These are phyloP conservation scores for Eucalyptus tenuipes DNA, from an alignment of 345 rosid species.

Conservation along the genomic window DNA sequence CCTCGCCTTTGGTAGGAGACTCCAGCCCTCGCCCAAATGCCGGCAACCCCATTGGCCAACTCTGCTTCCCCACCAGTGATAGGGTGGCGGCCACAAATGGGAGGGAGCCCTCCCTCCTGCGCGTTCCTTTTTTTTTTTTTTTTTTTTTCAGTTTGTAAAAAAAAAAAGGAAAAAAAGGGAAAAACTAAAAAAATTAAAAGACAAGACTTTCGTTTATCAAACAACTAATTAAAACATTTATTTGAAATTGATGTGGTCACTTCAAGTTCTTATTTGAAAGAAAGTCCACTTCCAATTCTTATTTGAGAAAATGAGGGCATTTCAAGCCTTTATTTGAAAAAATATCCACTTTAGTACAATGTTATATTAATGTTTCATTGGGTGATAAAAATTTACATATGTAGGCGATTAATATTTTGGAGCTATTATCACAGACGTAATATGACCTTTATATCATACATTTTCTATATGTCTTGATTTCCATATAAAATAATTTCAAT, in stretches of 20 bases:
- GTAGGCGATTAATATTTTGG: background rate
- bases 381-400: background rate
- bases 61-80: fast-evolving
- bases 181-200: no score
- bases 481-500: background rate
- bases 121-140: no score
- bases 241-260: no score
- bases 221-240: no score
- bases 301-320: fast-evolving
- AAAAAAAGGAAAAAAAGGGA: fast-evolving
- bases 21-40: fast-evolving
- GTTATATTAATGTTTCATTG: background rate
- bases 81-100: fast-evolving
- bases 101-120: no score
- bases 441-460: background rate
- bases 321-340: no score
- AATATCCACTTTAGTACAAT: no score
- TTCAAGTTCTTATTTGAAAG: no score
- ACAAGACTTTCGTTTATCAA: fast-evolving
- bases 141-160: no score
- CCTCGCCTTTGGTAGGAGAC: fast-evolving
- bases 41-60: fast-evolving
- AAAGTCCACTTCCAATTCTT: fast-evolving
- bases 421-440: no score
- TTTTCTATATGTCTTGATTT: background rate